Conservation (phyloP, 2,329 filamentous ascomycete genomes). For the Colletotrichum tabaci region DNA sequence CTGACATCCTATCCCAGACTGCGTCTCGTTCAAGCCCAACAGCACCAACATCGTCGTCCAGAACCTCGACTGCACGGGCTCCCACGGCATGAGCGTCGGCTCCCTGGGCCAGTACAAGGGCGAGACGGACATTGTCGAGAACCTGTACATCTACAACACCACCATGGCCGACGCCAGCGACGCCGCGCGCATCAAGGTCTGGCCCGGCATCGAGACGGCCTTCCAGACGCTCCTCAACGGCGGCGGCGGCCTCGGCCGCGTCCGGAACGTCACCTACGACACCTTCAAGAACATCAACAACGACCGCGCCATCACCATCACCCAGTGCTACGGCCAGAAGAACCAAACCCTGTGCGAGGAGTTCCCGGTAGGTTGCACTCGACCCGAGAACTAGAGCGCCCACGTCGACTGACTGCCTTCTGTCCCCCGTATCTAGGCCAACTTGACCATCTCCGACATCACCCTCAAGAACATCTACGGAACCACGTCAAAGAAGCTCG, state of each 20-base stretch:
- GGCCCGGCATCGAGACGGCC: slow-evolving; percentile 67
- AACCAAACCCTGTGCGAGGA: slow-evolving; percentile 53
- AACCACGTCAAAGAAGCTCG: slow-evolving; percentile 48
- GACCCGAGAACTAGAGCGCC: not conserved
- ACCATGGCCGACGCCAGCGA: slow-evolving; percentile 73
- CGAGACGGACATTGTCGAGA: slow-evolving; percentile 77
- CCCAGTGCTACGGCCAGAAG: slow-evolving; percentile 70
- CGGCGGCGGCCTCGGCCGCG: slow-evolving; percentile 69
- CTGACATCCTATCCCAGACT: slow-evolving; percentile 58
- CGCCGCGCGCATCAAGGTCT: slow-evolving; percentile 80
- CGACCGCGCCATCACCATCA: slow-evolving; percentile 73
- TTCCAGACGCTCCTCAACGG: slow-evolving; percentile 72
- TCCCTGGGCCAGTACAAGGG: slow-evolving; percentile 77
- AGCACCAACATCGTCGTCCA: slow-evolving; percentile 78
- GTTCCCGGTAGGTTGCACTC: slow-evolving; percentile 42
- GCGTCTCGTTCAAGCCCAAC: slow-evolving; percentile 83
- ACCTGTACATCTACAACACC: slow-evolving; percentile 75
- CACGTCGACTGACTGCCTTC: not conserved
- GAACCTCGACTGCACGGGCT: slow-evolving; percentile 77
- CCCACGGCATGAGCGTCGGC: slow-evolving; percentile 81
- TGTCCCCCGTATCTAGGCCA: slow-evolving; percentile 19
- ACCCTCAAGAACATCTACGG: slow-evolving; percentile 49
- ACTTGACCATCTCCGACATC: slow-evolving; percentile 48
- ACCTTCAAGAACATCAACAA: slow-evolving; percentile 70
- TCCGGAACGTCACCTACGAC: slow-evolving; percentile 75